Percentiles rank a stretch among this genome's conserved stretches.
Conservation (phyloP, 1,284 basidiomycete species). For the Trametes sp. region DNA sequence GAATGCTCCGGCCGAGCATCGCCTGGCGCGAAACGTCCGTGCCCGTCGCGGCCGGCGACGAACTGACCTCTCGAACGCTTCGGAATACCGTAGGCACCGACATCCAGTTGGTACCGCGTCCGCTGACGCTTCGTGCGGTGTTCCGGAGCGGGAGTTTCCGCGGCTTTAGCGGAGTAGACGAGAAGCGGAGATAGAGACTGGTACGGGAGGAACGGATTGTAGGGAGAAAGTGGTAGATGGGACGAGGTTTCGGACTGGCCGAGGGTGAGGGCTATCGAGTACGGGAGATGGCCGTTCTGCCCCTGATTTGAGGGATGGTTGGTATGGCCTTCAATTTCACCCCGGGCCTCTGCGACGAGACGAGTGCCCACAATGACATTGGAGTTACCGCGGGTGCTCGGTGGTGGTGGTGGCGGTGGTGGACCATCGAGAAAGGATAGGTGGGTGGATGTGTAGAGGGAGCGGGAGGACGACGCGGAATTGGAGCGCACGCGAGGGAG, state of each 20-base stretch:
- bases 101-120: conserved; percentile 68
- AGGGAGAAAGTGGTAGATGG: conserved; percentile 38
- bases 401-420: conserved; percentile 49
- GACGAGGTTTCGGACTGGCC: conserved; percentile 47
- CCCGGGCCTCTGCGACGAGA: conserved; percentile 53
- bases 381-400: conserved; percentile 48
- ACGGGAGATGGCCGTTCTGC: conserved; percentile 40
- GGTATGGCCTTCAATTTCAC: conserved; percentile 49
- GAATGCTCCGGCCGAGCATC: conserved; percentile 27
- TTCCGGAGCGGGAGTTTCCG: conserved; percentile 33
- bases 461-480: conserved; percentile 50
- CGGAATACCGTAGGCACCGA: conserved; percentile 77
- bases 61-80: conserved; percentile 45
- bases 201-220: conserved; percentile 51
- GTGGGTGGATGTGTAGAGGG: conserved; percentile 50
- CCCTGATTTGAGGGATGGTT: conserved; percentile 39
- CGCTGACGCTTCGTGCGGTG: conserved; percentile 47
- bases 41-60: conserved; percentile 42
- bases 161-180: conserved; percentile 39
- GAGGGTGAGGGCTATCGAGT: conserved; percentile 55
- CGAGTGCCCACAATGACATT: conserved; percentile 52
- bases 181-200: conserved; percentile 46
- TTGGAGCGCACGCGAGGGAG: conserved; percentile 54
- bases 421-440: conserved; percentile 55
- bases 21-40: conserved; percentile 34